Evolutionary conservation across 345 rosid species (phyloP), one percentile per base, ranked within the genome.

Genomic region (Luvunga scandens): DNA sequence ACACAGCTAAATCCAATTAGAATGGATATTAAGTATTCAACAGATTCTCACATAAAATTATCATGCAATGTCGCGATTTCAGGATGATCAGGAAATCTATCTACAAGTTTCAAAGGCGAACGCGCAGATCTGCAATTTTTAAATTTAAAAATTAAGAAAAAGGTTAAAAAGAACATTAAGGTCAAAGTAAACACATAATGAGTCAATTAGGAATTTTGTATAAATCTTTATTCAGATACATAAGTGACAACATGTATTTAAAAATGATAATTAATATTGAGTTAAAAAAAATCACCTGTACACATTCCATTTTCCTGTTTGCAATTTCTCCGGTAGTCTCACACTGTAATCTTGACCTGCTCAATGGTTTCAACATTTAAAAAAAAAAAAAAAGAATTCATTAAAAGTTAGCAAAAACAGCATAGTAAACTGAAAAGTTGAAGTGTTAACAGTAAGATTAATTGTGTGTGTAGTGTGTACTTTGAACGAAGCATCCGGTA

Each of bases 231-330:
- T 21, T 12, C 9, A 42, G 33, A 75, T 60, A 28, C 36, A 72
- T 27, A 59, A 66, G 16, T 8, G 2, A 34, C 13, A 65, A 31
- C n/a, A 33, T 21, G 24, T 13, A 18, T 60, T 60, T 24, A 60
- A 45, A 42, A 33, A 7, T 14, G n/a, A 66, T 39, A 36, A n/a
- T 13, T n/a, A 72, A 80, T 27, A 22, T 42, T 25, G 50, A 56
- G 69, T 68, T 16, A 68, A 31, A 25, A 25, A 65, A 57, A 22
- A 66, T 21, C 45, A 92, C 98, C 98, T 89, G 82, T 91, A 88
- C 33, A 95, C 98, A 78, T 91, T 92, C 98, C 98, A 95, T 79
- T 89, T 93, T 63, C 97, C 97, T 4, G 85, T 85, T 39, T 84
- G 84, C 38, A 95, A 81, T 78, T 93, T 90, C 85, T 95, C 98